Evolutionary conservation across 768 basidiomycete species (phyloP), one percentile per base, ranked within the genome.

Genomic region (Mrakia blollopis): DNA sequence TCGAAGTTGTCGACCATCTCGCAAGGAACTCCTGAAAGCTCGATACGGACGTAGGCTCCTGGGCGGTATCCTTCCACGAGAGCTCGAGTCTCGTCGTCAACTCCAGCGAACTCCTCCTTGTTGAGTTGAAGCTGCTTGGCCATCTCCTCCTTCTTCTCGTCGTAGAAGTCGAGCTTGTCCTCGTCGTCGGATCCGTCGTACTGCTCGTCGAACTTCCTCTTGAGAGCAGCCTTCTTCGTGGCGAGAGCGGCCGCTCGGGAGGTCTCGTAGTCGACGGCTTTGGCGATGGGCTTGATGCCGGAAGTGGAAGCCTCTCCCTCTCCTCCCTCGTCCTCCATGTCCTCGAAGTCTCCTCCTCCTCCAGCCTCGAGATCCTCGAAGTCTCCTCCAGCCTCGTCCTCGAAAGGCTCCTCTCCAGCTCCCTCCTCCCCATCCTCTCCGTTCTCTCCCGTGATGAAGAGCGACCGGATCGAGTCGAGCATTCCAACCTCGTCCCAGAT

Each of bases 1-100:
- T 98, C 91, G 83, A 99, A 99, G 85, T 98, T 86, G 80, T 94
- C 91, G 70, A 97, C 87, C 85, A 99, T 88, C 84, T 98, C 95
- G 85, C 89, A 91, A 0, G 97, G 95, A 11, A 97, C 92, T 77
- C 88, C 85, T 23, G 85, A 82, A 57, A 99, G 88, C 84, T 98
- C 95, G 73, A 99, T 88, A 63, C 97, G 94, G 57, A 99, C 91
- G 83, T 98, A 98, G 28, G 90, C 86, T 23, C 97, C 96, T 0
- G 97, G 92, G 32, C 91, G 88, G 84, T 91, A 91, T 14, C 97
- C 97, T 83, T 98, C 95, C 57, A 98, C 90, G 70, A 92, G 87
- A 0, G 90, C 88, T 32, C 96, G 90, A 11, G 91, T 85, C 78
- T 92, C 91, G 8, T 88, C 84, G 79, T 94, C 90, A 74, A 94